Percentiles rank a stretch among this genome's conserved stretches.
phyloP scores from a whole-genome alignment of 2,329 filamentous ascomycete species.

The Pyrenophora seminiperda region DNA sequence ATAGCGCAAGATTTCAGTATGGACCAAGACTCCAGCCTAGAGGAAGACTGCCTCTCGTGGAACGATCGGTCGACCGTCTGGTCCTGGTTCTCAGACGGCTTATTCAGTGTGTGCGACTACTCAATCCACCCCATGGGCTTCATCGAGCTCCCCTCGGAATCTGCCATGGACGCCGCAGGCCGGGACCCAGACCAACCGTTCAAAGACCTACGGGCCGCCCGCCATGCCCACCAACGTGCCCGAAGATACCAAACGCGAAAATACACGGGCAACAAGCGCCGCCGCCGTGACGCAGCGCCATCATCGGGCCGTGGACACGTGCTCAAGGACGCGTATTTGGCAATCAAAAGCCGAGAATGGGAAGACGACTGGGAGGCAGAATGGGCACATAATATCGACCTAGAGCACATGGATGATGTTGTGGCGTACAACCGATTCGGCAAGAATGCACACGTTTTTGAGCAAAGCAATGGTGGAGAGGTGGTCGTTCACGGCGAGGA shows the following conservation, averaged over 20 bases:
- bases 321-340: not conserved
- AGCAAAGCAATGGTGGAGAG: not conserved
- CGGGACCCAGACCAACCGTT: slow-evolving; percentile 6
- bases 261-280: not conserved
- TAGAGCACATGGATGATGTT: slow-evolving; percentile 6
- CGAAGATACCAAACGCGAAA: not conserved
- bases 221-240: not conserved
- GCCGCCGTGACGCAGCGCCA: not conserved
- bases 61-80: not conserved
- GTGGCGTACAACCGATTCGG: slow-evolving; percentile 2
- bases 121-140: slow-evolving; percentile 1
- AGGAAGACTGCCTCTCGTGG: too few relatives aligned
- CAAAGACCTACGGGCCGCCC: slow-evolving; percentile 2
- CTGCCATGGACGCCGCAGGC: slow-evolving; percentile 7
- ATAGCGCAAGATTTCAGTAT: not conserved
- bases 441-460: not conserved
- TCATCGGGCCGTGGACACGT: not conserved
- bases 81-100: not conserved
- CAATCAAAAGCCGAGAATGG: not conserved
- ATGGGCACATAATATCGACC: not conserved
- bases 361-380: not conserved
- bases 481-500: slow-evolving; percentile 1
- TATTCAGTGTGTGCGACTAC: not conserved
- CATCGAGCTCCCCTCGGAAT: not conserved
- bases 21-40: not conserved